phyloP scores from a whole-genome alignment of 2,329 filamentous ascomycete genomes.

The Stachybotrys chlorohalonatus region DNA sequence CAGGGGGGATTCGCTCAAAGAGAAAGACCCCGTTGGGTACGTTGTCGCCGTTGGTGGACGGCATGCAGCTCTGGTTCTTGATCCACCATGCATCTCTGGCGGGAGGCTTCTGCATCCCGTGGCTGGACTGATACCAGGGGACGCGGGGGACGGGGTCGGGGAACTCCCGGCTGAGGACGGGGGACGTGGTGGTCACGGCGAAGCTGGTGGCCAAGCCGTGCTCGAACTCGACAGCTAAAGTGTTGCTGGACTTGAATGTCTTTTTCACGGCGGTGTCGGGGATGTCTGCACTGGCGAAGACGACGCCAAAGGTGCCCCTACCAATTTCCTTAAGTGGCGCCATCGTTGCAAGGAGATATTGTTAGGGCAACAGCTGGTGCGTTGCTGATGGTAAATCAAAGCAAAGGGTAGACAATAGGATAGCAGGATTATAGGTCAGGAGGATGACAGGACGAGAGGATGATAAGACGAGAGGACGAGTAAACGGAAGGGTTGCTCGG shows the following conservation, averaged over 20 bases:
- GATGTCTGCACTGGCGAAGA: slow-evolving; percentile 1
- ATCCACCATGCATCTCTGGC: slow-evolving; percentile 4
- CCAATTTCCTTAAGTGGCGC: background rate
- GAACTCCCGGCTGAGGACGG: slow-evolving; percentile 2
- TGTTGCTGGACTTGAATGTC: slow-evolving; percentile 4
- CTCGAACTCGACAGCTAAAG: slow-evolving; percentile 3
- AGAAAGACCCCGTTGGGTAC: slow-evolving; percentile 5
- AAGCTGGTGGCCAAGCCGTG: slow-evolving; percentile 3
- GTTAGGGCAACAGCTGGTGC: too few species aligned
- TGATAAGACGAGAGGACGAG: background rate
- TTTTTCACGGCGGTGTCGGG: slow-evolving; percentile 4
- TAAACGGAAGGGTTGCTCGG: too few species aligned
- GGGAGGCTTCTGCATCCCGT: slow-evolving; percentile 2
- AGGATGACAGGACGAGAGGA: background rate
- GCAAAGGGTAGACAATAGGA: too few species aligned
- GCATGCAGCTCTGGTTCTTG: slow-evolving; percentile 1
- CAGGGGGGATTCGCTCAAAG: slow-evolving; percentile 4
- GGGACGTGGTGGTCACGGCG: slow-evolving; percentile 2
- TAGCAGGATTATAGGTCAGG: too few species aligned
- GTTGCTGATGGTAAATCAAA: too few species aligned
- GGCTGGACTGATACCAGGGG: slow-evolving; percentile 5
- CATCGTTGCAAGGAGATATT: too few species aligned
- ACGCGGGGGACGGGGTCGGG: slow-evolving; percentile 2
- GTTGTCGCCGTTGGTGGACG: slow-evolving; percentile 4
- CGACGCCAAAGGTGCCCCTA: slow-evolving; percentile 5